Conservation (phyloP, 2,329 filamentous ascomycete genomes). For the Pseudogymnoascus sp. region DNA sequence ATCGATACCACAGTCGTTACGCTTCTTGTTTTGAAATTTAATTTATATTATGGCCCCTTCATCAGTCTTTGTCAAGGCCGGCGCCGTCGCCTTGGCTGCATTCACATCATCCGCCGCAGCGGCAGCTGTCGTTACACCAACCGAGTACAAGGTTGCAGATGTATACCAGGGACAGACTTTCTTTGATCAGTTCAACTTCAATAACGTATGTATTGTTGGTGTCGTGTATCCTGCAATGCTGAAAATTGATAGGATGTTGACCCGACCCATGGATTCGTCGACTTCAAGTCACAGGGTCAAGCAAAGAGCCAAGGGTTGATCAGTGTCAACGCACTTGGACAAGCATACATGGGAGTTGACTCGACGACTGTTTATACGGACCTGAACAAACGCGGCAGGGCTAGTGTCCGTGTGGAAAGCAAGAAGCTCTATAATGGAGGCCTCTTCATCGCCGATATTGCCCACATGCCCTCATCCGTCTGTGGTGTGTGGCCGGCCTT, state of each 20-base stretch:
- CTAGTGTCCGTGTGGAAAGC: constrained; percentile 40
- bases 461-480: constrained; percentile 38
- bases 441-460: constrained; percentile 42
- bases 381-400: constrained; percentile 32
- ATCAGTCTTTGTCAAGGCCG: constrained; percentile 17
- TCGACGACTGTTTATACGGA: constrained; percentile 34
- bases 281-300: constrained; percentile 53
- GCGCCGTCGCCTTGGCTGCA: constrained; percentile 20
- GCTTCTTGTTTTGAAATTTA: constrained; percentile 16
- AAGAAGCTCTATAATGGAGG: constrained; percentile 40
- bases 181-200: constrained; percentile 48
- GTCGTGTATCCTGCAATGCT: constrained; percentile 4
- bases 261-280: constrained; percentile 67
- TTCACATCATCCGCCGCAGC: constrained; percentile 12
- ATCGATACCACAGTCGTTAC: constrained; percentile 21
- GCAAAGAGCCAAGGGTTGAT: constrained; percentile 54
- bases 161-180: constrained; percentile 39
- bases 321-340: constrained; percentile 47
- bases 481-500: constrained; percentile 21
- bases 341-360: constrained; percentile 41
- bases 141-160: constrained; percentile 20
- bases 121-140: constrained; percentile 13
- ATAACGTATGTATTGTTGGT: constrained; percentile 30
- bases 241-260: constrained; percentile 39
- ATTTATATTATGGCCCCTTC: constrained; percentile 17